These are phyloP conservation scores for Psidium friedrichsthalianum DNA, from an alignment of 345 rosid genomes.

Conservation along the genomic window DNA sequence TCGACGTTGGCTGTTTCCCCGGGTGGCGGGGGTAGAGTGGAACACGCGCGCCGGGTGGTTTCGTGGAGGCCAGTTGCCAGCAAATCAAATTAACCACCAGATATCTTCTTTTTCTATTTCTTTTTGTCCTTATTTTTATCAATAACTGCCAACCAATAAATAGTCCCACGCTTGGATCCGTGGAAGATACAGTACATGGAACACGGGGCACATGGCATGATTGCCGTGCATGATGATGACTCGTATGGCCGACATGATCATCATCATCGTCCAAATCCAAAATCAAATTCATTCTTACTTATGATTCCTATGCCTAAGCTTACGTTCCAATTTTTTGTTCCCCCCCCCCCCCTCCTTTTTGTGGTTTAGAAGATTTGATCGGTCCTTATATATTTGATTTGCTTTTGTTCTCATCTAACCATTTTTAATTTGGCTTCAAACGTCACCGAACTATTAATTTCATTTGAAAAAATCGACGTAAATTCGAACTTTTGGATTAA, in stretches of 20 bases:
- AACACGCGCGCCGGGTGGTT: neutral
- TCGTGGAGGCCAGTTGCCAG: neutral
- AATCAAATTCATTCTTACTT: neutral
- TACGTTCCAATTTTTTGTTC: neutral
- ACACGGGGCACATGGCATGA: neutral
- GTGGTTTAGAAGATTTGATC: neutral
- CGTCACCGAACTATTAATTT: too few relatives aligned
- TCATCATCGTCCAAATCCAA: neutral
- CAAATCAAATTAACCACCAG: neutral
- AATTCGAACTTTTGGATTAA: neutral
- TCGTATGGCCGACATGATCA: neutral
- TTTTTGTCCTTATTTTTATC: neutral
- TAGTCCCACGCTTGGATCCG: neutral
- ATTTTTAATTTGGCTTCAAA: neutral
- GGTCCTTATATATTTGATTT: neutral
- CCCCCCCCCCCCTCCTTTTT: neutral
- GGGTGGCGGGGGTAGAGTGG: neutral
- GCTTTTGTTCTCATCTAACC: neutral
- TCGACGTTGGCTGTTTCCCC: neutral
- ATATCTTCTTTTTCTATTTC: too few relatives aligned
- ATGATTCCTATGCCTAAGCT: neutral
- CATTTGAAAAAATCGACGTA: neutral
- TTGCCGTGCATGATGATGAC: neutral
- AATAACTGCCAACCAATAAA: too few relatives aligned
- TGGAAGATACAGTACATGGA: neutral